Base-by-base conservation (phyloP, 2,329 filamentous ascomycete species). In the Colletotrichum cereale region DNA sequence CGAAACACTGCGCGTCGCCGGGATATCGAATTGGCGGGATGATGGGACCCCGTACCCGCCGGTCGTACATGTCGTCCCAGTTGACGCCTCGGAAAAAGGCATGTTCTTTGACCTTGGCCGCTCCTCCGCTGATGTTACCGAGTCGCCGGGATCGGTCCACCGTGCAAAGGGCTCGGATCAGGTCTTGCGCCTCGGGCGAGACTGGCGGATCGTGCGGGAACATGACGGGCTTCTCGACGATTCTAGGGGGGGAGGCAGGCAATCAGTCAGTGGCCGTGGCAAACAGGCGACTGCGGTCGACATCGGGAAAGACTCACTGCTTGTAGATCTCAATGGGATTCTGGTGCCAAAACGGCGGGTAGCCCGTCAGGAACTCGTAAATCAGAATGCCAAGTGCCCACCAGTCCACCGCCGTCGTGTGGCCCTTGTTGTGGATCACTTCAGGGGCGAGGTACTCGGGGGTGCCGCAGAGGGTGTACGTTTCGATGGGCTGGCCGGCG, bases 301-400 rank as follows among this genome's bases (percentile, higher is more conserved):
- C 50, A 38, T 29, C 36, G 21, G 38, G 29, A 12, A 50, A 5
- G 55, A 82, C 87, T 75, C 77, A 91, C 90, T 92, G 90, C 80
- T 94, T 93, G 82, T 96, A 96, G 70, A 96, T 96, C 79, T 95
- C 93, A 75, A 96, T 93, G 1, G 93, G 93, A 75, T 95, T 96
- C 74, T 93, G 91, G 78, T 95, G 91, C 92, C 93, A 96, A 79
- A 96, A 96, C 0, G 93, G 93, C 18, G 93, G 93, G 78, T 95
- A 95, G 36, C 93, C 93, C 12, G 93, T 94, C 60, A 96, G 83
- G 78, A 96, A 96, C 79, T 96, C 93, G 80, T 94, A 96, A 71
- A 96, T 91, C 67, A 96, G 82, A 75, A 96, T 95, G 34, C 93
- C 93, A 75, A 96, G 86, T 0, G 93, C 93, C 93, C 93, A 96